Conservation (phyloP, 345 rosid genomes). For the Iberis pinnata region DNA sequence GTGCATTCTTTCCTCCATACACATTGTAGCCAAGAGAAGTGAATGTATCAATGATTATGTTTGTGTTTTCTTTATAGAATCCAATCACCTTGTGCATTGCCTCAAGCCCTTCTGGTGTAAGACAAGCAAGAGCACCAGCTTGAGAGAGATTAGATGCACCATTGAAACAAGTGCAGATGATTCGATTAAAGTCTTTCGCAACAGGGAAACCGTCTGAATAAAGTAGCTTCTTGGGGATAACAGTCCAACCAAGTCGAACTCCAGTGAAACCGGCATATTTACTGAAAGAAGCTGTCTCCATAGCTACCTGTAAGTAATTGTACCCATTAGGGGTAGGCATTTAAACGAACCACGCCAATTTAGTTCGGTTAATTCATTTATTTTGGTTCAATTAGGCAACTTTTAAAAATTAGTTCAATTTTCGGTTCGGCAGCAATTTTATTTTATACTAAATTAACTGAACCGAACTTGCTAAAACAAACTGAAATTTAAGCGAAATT, state of each 20-base stretch:
- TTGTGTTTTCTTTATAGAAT: constrained; percentile 82
- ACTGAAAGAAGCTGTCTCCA: constrained; percentile 87
- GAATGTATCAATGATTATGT: constrained; percentile 72
- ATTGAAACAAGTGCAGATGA: constrained; percentile 81
- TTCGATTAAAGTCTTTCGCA: constrained; percentile 80
- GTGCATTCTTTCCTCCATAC: constrained; percentile 83
- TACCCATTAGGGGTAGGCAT: too few relatives aligned
- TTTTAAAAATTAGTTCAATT: too few relatives aligned
- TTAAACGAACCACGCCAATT: too few relatives aligned
- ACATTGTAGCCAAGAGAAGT: constrained; percentile 77
- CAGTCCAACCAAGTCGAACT: constrained; percentile 96
- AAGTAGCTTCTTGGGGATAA: constrained; percentile 69
- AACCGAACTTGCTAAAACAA: too few relatives aligned
- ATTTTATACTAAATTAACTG: too few relatives aligned
- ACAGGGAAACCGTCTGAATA: constrained; percentile 90
- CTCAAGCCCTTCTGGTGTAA: constrained; percentile 74
- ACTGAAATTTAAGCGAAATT: too few relatives aligned
- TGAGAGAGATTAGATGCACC: constrained; percentile 89
- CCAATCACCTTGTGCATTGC: constrained; percentile 83
- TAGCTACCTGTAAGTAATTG: constrained; percentile 51
- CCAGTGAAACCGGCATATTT: constrained; percentile 98
- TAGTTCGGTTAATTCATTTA: too few relatives aligned
- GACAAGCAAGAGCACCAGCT: constrained; percentile 94
- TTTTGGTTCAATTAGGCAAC: too few relatives aligned
- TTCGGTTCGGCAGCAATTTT: too few relatives aligned